Conservation (phyloP, 352 stramenopile genomes). For the Globisporangium acanthophoron region DNA sequence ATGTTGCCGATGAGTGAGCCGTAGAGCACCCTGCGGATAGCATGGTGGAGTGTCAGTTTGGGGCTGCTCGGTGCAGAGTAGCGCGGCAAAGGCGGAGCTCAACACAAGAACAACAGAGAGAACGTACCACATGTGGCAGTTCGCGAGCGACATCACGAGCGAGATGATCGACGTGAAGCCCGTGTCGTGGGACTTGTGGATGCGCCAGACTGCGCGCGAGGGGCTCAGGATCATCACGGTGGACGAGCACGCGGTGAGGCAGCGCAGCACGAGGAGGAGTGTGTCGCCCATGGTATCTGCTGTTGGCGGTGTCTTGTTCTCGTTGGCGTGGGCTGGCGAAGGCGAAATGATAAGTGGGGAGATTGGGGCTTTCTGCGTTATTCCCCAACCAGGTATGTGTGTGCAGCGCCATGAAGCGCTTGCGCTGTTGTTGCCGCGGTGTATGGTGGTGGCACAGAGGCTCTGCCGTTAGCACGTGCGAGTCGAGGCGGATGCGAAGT, state of each 20-base stretch:
- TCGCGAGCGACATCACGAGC: conserved; percentile 36
- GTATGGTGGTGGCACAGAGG: too few relatives aligned
- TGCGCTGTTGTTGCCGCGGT: too few relatives aligned
- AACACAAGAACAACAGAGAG: background rate
- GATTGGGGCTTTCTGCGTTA: too few relatives aligned
- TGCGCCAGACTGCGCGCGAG: conserved; percentile 29
- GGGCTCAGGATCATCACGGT: conserved; percentile 41
- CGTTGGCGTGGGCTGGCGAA: background rate
- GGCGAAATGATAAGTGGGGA: too few relatives aligned
- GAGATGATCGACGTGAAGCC: conserved; percentile 37
- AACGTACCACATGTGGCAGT: conserved; percentile 25
- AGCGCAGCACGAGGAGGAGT: conserved; percentile 11
- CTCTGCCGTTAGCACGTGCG: too few relatives aligned
- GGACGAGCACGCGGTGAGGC: conserved; percentile 29
- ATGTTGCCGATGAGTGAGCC: conserved; percentile 20
- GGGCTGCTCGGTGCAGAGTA: background rate
- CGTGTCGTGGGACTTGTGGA: conserved; percentile 37
- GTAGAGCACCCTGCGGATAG: conserved; percentile 15
- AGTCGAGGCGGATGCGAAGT: too few relatives aligned
- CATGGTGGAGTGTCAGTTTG: background rate
- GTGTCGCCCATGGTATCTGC: background rate
- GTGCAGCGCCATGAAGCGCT: too few relatives aligned
- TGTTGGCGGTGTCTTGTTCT: background rate
- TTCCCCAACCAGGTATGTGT: too few relatives aligned
- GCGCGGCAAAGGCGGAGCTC: background rate